phyloP scores from a whole-genome alignment of 495 filamentous ascomycete species.

The Apiosordaria backusii region DNA sequence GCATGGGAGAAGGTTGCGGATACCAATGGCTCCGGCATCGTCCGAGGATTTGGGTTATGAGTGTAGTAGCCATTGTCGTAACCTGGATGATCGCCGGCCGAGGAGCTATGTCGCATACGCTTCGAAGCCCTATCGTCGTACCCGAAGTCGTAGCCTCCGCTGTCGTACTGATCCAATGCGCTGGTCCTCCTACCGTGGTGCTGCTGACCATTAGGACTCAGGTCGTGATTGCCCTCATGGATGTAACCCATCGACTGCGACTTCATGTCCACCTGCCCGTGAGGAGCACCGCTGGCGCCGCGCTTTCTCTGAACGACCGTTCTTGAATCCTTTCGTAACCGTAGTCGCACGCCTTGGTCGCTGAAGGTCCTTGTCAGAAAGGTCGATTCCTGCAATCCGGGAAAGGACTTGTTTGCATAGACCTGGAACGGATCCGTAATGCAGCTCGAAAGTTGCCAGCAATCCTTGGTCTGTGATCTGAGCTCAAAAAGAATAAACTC shows the following conservation, averaged over 20 bases:
- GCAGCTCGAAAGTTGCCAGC: slow-evolving; percentile 59
- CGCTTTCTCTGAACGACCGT: slow-evolving; percentile 43
- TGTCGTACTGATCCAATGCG: slow-evolving; percentile 22
- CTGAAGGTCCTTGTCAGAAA: slow-evolving; percentile 89
- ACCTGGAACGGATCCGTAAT: slow-evolving; percentile 75
- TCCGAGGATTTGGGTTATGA: slow-evolving; percentile 24
- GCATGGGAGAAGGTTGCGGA: not conserved
- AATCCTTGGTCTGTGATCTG: slow-evolving; percentile 59
- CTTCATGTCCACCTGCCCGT: slow-evolving; percentile 19
- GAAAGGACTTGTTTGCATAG: slow-evolving; percentile 72
- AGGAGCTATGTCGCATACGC: slow-evolving; percentile 1
- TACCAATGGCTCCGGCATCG: slow-evolving; percentile 22
- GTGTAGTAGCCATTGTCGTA: slow-evolving; percentile 24
- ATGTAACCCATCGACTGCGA: slow-evolving; percentile 16
- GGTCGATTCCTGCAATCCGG: slow-evolving; percentile 86
- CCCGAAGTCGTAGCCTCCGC: slow-evolving; percentile 4
- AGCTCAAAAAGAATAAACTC: slow-evolving; percentile 88
- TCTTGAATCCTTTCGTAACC: slow-evolving; percentile 76
- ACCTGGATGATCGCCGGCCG: not conserved
- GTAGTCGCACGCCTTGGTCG: slow-evolving; percentile 88
- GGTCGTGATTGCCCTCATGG: slow-evolving; percentile 21
- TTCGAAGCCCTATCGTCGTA: not conserved
- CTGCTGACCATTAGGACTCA: slow-evolving; percentile 25
- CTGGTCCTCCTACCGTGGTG: slow-evolving; percentile 21
- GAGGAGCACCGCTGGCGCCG: slow-evolving; percentile 22